These are phyloP conservation scores for Fusarium sp. DNA, from an alignment of 2,329 filamentous ascomycete genomes.

Conservation along the genomic window DNA sequence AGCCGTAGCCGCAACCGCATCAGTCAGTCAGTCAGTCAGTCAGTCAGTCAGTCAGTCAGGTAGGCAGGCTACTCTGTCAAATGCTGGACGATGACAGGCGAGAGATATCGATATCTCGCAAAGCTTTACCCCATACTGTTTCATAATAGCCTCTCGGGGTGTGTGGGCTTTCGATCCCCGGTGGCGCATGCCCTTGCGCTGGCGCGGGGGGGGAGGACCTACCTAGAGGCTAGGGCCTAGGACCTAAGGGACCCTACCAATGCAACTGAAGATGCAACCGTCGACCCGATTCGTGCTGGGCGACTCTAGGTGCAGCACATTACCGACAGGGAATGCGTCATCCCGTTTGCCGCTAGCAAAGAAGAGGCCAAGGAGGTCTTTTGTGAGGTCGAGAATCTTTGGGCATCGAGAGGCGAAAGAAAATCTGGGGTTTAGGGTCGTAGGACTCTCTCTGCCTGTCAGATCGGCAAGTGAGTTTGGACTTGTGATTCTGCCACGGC, in stretches of 20 bases:
- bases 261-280: background rate
- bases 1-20: background rate
- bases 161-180: conserved; percentile 14
- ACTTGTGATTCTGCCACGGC: background rate
- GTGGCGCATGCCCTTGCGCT: background rate
- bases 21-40: background rate
- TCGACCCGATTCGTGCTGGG: conserved; percentile 33
- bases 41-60: background rate
- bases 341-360: conserved; percentile 33
- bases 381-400: background rate
- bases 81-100: conserved; percentile 35
- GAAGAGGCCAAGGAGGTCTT: background rate
- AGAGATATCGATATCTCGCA: conserved; percentile 38
- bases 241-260: conserved; percentile 12
- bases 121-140: conserved; percentile 43
- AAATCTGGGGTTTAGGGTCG: conserved; percentile 15
- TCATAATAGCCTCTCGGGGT: conserved; percentile 39
- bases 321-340: conserved; percentile 43
- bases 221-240: background rate
- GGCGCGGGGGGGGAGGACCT: background rate
- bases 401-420: conserved; percentile 8
- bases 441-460: background rate
- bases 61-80: background rate
- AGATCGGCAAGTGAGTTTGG: conserved; percentile 10
- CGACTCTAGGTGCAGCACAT: conserved; percentile 7